phyloP scores from a whole-genome alignment of 2,329 filamentous ascomycete genomes.

The Bipolaris victoriae region DNA sequence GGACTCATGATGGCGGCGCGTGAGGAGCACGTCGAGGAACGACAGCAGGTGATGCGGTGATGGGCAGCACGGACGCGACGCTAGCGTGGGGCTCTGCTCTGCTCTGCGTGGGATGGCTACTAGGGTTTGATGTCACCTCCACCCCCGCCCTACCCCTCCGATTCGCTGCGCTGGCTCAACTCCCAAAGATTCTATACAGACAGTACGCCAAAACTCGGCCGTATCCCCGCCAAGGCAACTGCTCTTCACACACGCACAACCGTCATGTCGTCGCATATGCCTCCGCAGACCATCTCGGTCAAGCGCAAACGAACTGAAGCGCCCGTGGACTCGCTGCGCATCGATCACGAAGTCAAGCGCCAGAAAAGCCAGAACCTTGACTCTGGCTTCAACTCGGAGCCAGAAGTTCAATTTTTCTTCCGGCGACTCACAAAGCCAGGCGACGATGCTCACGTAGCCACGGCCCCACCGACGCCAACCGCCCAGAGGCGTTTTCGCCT shows the following conservation, averaged over 20 bases:
- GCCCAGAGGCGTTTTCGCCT: slow-evolving; percentile 35
- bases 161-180: slow-evolving; percentile 10
- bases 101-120: slow-evolving; percentile 9
- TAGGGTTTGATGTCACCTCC: slow-evolving; percentile 16
- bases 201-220: not conserved
- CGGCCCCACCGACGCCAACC: slow-evolving; percentile 26
- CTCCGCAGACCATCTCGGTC: slow-evolving; percentile 47
- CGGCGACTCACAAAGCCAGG: slow-evolving; percentile 34
- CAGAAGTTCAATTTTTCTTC: slow-evolving; percentile 4
- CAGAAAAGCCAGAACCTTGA: slow-evolving; percentile 24
- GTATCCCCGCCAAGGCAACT: too few species aligned
- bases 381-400: not conserved
- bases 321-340: slow-evolving; percentile 59
- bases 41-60: slow-evolving; percentile 22
- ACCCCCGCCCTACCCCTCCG: slow-evolving; percentile 23
- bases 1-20: slow-evolving; percentile 24
- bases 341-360: slow-evolving; percentile 33
- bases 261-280: slow-evolving; percentile 6
- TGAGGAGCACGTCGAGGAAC: slow-evolving; percentile 15
- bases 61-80: not conserved
- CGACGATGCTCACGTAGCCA: slow-evolving; percentile 14
- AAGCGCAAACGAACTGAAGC: slow-evolving; percentile 64
- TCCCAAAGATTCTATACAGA: not conserved
- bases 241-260: not conserved
- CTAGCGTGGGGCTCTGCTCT: slow-evolving; percentile 17